Conservation (phyloP, 2,329 filamentous ascomycete species). For the Trichophyton equinum region DNA sequence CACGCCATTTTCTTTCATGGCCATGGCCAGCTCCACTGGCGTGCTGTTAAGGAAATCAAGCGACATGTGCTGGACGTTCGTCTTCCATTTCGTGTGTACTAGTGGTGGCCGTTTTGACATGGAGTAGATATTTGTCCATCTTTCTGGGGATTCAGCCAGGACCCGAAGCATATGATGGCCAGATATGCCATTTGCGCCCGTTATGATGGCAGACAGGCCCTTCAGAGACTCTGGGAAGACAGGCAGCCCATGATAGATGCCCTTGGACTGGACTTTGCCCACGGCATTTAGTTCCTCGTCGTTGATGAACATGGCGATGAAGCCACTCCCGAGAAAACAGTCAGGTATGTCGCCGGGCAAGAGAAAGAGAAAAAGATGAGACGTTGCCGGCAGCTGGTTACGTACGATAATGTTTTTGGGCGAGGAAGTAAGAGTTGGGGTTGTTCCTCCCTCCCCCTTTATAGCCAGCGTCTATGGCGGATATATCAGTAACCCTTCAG, state of each 20-base stretch:
- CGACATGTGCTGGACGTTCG: constrained; percentile 33
- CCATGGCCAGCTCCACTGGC: constrained; percentile 20
- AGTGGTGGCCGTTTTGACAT: constrained; percentile 37
- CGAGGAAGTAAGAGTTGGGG: too few species aligned
- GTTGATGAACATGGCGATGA: background rate
- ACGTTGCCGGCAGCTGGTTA: too few species aligned
- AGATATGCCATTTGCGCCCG: constrained; percentile 43
- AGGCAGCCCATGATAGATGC: constrained; percentile 41
- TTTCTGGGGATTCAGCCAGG: constrained; percentile 33
- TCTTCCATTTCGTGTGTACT: constrained; percentile 24
- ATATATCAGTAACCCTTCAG: background rate
- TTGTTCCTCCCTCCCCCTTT: too few species aligned
- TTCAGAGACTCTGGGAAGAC: constrained; percentile 33
- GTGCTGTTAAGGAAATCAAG: constrained; percentile 24
- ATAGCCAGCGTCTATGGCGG: too few species aligned
- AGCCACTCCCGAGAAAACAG: too few species aligned
- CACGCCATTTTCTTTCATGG: constrained; percentile 17
- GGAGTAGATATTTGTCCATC: constrained; percentile 43
- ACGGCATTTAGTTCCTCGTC: background rate
- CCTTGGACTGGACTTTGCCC: constrained; percentile 16
- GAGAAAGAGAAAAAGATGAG: too few species aligned
- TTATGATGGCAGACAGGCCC: constrained; percentile 40
- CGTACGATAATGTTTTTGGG: too few species aligned
- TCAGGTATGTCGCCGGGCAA: too few species aligned
- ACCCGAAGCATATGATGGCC: constrained; percentile 41